Evolutionary conservation across 2,329 filamentous ascomycete species (phyloP).

Genomic region (Exophiala oligosperma): DNA sequence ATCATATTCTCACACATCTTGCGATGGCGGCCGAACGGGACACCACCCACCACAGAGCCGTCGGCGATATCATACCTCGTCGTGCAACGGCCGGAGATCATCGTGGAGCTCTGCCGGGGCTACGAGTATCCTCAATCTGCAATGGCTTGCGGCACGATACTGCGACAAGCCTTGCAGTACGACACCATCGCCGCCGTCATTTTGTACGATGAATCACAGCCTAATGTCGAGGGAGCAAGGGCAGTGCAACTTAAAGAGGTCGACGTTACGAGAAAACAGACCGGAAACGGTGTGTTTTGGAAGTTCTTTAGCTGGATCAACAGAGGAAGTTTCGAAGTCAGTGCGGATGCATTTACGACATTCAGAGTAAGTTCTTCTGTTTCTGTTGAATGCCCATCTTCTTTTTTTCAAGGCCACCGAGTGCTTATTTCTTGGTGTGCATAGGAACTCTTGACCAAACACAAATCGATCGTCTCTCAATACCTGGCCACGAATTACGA

Average conservation of each 20-base stretch:
- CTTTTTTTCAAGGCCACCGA: background rate
- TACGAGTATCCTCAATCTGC: conserved; percentile 91
- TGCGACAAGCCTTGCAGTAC: conserved; percentile 87
- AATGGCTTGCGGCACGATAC: conserved; percentile 83
- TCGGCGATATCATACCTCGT: conserved; percentile 87
- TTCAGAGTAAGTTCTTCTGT: conserved; percentile 68
- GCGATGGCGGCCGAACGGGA: conserved; percentile 73
- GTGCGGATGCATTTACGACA: conserved; percentile 95
- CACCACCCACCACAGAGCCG: conserved; percentile 67
- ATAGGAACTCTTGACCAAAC: conserved; percentile 88
- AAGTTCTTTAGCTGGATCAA: conserved; percentile 97
- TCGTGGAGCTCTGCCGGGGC: conserved; percentile 83
- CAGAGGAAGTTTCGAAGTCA: conserved; percentile 92
- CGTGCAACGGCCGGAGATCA: conserved; percentile 79
- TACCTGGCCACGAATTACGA: conserved; percentile 91
- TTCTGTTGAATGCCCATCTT: background rate
- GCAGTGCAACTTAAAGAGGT: conserved; percentile 76
- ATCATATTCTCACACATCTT: conserved; percentile 95
- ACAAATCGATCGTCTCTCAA: conserved; percentile 85
- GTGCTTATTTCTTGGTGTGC: background rate
- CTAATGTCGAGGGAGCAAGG: conserved; percentile 60
- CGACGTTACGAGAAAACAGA: conserved; percentile 72
- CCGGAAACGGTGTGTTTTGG: conserved; percentile 88
- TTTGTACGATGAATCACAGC: conserved; percentile 82
- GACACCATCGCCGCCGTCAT: conserved; percentile 89